These are phyloP conservation scores for Sugiyamaella chiloensis DNA, from an alignment of 805 yeast genomes.

Conservation along the genomic window DNA sequence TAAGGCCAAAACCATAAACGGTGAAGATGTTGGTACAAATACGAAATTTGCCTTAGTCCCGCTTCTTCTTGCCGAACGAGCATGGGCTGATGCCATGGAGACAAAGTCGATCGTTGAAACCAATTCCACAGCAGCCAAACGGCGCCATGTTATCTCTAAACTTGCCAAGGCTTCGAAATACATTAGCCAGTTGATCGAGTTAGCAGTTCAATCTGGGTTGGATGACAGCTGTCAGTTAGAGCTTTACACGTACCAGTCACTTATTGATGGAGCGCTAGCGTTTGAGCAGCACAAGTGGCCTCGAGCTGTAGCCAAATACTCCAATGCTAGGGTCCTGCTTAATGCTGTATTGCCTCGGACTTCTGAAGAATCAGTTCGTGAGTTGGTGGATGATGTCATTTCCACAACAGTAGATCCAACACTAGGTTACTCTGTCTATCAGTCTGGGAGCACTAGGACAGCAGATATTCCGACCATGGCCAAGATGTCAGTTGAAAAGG, in stretches of 20 bases:
- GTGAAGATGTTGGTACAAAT: constrained; percentile 51
- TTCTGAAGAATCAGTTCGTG: constrained; percentile 21
- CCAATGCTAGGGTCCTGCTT: constrained; percentile 60
- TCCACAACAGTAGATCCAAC: constrained; percentile 65
- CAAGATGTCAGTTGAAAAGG: constrained; percentile 40
- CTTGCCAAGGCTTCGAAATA: constrained; percentile 58
- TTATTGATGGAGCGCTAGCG: constrained; percentile 51
- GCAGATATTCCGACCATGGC: constrained; percentile 52
- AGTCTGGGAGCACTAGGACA: constrained; percentile 36
- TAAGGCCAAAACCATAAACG: constrained; percentile 44
- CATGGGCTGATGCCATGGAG: constrained; percentile 66
- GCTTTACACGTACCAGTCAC: constrained; percentile 34
- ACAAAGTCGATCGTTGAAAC: constrained; percentile 53
- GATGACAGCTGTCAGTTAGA: constrained; percentile 24
- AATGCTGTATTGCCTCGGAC: constrained; percentile 45
- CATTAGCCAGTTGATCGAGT: constrained; percentile 39
- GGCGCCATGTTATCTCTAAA: constrained; percentile 59
- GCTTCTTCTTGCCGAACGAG: constrained; percentile 74
- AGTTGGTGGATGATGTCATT: constrained; percentile 51
- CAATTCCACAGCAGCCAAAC: constrained; percentile 44
- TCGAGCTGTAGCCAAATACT: constrained; percentile 47
- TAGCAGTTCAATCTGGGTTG: constrained; percentile 18
- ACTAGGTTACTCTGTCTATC: constrained; percentile 51
- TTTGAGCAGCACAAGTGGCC: constrained; percentile 56
- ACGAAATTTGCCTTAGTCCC: constrained; percentile 53